A percentile compares a stretch with the other conserved stretches of the same genome.
phyloP scores from a whole-genome alignment of 2,329 filamentous ascomycete genomes.

The Orbilia javanica region DNA sequence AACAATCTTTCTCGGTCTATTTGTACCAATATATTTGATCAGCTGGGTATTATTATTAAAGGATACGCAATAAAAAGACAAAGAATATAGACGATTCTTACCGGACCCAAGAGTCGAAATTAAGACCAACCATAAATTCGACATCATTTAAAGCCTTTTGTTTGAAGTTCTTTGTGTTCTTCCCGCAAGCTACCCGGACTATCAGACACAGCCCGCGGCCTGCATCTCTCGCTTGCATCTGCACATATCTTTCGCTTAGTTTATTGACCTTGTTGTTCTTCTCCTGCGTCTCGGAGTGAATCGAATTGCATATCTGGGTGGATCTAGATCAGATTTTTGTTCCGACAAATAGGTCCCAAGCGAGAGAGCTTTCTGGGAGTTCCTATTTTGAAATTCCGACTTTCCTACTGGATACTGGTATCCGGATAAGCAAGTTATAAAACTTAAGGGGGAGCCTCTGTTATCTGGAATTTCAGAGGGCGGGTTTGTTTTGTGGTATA shows the following conservation, averaged over 20 bases:
- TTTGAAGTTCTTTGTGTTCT: constrained; percentile 8
- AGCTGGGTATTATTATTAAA: not conserved
- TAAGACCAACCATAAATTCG: not conserved
- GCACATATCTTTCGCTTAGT: constrained; percentile 27
- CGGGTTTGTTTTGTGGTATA: not conserved
- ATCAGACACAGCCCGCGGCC: not conserved
- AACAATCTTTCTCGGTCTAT: not conserved
- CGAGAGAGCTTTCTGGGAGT: not conserved
- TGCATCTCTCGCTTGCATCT: constrained; percentile 43
- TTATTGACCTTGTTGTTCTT: constrained; percentile 1
- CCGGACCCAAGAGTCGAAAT: not conserved
- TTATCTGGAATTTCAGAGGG: not conserved
- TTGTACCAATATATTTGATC: constrained; percentile 18
- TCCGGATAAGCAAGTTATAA: constrained; percentile 4
- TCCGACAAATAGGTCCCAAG: constrained; percentile 2
- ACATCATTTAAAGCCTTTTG: not conserved
- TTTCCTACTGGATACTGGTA: constrained; percentile 13
- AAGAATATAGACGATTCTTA: constrained; percentile 15
- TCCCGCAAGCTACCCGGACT: not conserved
- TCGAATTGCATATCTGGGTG: constrained; percentile 5
- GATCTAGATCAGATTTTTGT: not conserved
- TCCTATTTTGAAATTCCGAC: not conserved
- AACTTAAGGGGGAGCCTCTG: not conserved
- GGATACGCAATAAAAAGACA: constrained; percentile 29
- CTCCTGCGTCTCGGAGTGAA: constrained; percentile 8